Percentiles rank a stretch among this genome's conserved stretches.
Conservation (phyloP, 257 asterid species). For the Leonotis leonurus region DNA sequence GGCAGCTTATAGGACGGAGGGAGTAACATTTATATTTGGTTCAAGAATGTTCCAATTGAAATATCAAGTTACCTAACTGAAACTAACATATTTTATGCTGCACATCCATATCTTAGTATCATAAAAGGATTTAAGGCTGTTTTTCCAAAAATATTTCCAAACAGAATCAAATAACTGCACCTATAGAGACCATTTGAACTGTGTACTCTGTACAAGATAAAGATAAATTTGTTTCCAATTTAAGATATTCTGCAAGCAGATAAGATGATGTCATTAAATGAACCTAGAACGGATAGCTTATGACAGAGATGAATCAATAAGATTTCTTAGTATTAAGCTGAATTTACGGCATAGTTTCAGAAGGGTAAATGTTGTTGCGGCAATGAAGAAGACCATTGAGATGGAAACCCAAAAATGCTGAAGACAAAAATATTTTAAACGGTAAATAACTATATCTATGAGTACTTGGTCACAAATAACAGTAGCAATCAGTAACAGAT, state of each 20-base stretch:
- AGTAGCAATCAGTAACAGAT: neutral
- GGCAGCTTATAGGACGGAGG: too few relatives aligned
- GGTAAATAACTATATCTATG: neutral
- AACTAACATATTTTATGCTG: neutral
- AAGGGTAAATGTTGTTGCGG: slow-evolving; percentile 86
- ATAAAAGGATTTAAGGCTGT: neutral
- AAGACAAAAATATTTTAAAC: slow-evolving; percentile 10
- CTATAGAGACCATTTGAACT: neutral
- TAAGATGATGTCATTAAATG: neutral
- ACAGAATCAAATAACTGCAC: neutral
- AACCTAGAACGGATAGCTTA: neutral
- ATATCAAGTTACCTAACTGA: neutral
- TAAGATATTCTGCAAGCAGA: neutral
- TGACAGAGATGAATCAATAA: neutral
- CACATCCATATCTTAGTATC: neutral
- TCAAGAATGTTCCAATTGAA: too few relatives aligned
- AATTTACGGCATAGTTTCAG: slow-evolving; percentile 74
- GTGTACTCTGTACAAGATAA: neutral
- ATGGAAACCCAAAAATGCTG: slow-evolving; percentile 99
- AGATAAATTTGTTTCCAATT: neutral
- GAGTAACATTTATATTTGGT: too few relatives aligned
- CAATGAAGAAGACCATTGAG: slow-evolving; percentile 94
- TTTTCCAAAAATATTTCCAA: neutral
- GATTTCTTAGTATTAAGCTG: slow-evolving; percentile 3
- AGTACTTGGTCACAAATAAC: neutral